A percentile compares a stretch with the other conserved stretches of the same genome.
Conservation (phyloP, 176 grass and related monocot genomes). For the Tillandsia fasciculata region DNA sequence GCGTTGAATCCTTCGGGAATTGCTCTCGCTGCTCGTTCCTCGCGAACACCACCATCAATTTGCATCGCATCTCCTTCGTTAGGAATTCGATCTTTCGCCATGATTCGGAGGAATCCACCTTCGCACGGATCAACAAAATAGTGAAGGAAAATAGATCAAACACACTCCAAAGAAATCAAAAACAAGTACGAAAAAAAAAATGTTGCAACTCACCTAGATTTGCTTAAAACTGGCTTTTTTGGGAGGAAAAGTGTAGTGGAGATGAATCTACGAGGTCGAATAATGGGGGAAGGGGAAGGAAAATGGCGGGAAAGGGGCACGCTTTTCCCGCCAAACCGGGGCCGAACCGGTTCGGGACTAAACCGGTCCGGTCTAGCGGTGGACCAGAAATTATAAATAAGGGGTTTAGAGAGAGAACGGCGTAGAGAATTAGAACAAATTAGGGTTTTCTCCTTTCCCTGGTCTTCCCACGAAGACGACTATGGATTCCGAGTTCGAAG, state of each 20-base stretch:
- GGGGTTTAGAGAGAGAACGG: too few species aligned
- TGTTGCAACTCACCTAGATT: too few species aligned
- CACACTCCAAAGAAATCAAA: too few species aligned
- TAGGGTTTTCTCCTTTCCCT: too few species aligned
- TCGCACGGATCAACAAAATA: background rate
- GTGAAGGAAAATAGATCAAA: background rate
- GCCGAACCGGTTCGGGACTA: background rate
- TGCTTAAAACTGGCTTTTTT: too few species aligned
- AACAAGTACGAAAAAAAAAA: too few species aligned
- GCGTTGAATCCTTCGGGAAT: slow-evolving; percentile 35
- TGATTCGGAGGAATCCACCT: background rate
- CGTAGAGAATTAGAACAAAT: too few species aligned
- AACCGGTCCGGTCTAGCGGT: too few species aligned
- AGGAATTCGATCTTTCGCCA: slow-evolving; percentile 30
- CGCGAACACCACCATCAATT: slow-evolving; percentile 24
- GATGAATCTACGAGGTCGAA: background rate
- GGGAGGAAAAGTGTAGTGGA: too few species aligned
- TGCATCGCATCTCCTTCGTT: slow-evolving; percentile 31
- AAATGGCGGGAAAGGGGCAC: background rate
- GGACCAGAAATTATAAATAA: too few species aligned
- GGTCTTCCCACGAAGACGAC: too few species aligned
- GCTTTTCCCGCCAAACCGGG: background rate
- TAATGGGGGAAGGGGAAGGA: background rate
- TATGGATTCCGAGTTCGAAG: too few species aligned
- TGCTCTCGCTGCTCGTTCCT: slow-evolving; percentile 16